Percentiles rank a stretch among this genome's conserved stretches.
Conservation (phyloP, 148 eudicot species). For the Heliamphora exappendiculata region DNA sequence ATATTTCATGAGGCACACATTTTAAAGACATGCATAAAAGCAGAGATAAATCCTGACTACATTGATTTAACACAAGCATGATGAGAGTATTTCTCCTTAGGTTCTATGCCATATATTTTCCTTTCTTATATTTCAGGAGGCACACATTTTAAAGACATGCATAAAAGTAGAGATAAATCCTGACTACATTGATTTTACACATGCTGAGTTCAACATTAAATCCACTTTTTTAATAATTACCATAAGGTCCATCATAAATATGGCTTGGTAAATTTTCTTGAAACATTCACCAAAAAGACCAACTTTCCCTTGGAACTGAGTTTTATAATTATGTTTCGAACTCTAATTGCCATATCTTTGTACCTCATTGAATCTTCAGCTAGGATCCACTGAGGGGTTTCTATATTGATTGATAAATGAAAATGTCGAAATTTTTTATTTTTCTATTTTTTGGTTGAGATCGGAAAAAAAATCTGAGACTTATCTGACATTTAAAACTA, state of each 20-base stretch:
- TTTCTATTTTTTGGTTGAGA: background rate
- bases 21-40: background rate
- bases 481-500: background rate
- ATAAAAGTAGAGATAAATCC: background rate
- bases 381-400: background rate
- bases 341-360: background rate
- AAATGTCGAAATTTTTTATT: background rate
- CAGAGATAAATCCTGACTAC: background rate
- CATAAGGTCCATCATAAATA: background rate
- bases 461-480: background rate
- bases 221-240: background rate
- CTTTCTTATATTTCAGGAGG: background rate
- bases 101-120: background rate
- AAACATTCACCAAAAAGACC: background rate
- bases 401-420: background rate
- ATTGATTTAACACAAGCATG: background rate
- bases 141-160: background rate
- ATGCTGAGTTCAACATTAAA: background rate
- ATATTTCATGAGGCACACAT: background rate
- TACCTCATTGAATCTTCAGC: background rate
- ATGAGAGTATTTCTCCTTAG: background rate
- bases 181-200: background rate
- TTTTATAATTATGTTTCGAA: background rate
- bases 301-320: background rate
- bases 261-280: background rate